Percentiles rank a stretch among this genome's conserved stretches.
These are phyloP conservation scores for Hymenoscyphus infarciens DNA, from an alignment of 2,329 filamentous ascomycete species.

Conservation along the genomic window DNA sequence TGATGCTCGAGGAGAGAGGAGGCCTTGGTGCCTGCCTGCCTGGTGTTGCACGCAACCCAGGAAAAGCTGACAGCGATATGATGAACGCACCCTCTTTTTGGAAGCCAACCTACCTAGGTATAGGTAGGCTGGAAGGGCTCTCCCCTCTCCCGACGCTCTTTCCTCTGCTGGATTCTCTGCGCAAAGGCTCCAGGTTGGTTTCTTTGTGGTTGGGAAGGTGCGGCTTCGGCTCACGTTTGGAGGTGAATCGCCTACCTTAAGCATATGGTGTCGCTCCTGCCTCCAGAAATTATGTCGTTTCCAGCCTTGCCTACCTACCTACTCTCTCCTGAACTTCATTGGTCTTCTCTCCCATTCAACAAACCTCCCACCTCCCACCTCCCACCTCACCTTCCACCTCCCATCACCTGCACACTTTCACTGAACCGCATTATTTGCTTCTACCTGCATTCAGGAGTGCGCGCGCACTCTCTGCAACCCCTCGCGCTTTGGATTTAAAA, in stretches of 20 bases:
- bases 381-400: not conserved
- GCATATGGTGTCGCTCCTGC: slow-evolving; percentile 1
- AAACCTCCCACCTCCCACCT: not conserved
- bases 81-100: not conserved
- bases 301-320: no score
- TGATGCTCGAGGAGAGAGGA: not conserved
- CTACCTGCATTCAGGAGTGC: not conserved
- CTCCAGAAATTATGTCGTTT: not conserved
- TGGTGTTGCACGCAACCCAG: not conserved
- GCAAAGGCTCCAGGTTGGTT: not conserved
- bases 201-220: not conserved
- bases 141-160: not conserved
- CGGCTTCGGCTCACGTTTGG: not conserved
- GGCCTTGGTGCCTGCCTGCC: not conserved
- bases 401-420: slow-evolving; percentile 4
- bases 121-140: no score
- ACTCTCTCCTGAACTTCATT: no score
- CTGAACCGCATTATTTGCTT: slow-evolving; percentile 8
- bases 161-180: not conserved
- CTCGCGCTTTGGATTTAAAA: slow-evolving; percentile 4
- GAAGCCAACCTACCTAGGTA: no score
- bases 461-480: slow-evolving; percentile 1
- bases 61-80: no score
- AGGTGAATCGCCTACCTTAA: not conserved
- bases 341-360: not conserved